Base-by-base conservation (phyloP, 257 asterid species). In the Parsonsia alboflavescens region DNA sequence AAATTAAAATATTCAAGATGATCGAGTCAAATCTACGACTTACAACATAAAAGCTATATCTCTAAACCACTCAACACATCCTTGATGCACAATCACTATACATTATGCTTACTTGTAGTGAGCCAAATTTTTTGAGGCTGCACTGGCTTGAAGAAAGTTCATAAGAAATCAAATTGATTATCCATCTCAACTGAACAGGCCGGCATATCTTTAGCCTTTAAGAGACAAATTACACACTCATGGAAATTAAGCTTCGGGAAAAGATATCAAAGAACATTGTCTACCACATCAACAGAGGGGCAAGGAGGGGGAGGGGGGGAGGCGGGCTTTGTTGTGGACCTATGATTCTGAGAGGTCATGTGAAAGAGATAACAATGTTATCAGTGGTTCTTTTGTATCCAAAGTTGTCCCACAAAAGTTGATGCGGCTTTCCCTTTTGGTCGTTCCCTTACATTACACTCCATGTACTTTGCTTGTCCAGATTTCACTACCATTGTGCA, bases 391-490 rank as follows among this genome's bases (percentile, higher is more conserved):
- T 56, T 45, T 70, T 39, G 75, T 54, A 58, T 46, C 71, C 71
- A 70, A 76, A 76, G 42, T 33, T 46, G 53, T 33, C 75, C 63
- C 22, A 44, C 16, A 58, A 57, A 13, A 48, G 62, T 48, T 41
- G 54, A 58, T 28, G 71, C 8, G 42, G 65, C 75, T 48, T 58
- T 30, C 73, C 30, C 75, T 76, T 76, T 76, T 61, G 75, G 80
- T 76, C 75, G 80, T 36, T 70, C 48, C 57, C 80, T 76, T 76
- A 11, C 36, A 76, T 69, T 46, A 70, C 71, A 76, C 80, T 76
- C 71, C 75, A 59, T 44, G 58, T 52, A 72, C 39, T 22, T 54
- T 54, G 16, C 53, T 16, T 19, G n/a, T n/a, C n/a, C n/a, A n/a
- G n/a, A 58, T 12, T 24, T 58, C 65, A 13, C 52, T 26, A 8